Evolutionary conservation across 2,329 filamentous ascomycete species (phyloP), one percentile per base, ranked within the genome.

Genomic region (Sclerotinia subarctica): DNA sequence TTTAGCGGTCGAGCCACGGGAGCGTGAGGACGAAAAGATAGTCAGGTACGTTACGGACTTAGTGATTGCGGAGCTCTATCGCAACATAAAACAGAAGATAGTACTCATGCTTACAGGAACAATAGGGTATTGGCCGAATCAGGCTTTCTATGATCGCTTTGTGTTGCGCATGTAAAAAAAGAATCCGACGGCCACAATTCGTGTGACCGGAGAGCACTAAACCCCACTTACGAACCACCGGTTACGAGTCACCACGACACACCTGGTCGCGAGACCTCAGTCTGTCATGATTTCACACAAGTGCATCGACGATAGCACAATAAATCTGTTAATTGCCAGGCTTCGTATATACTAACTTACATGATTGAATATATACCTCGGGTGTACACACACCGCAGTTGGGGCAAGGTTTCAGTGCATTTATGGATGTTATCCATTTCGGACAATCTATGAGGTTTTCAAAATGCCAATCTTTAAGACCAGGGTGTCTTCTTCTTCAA

Each of bases 21-120:
- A 99, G 82, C 87, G 95, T 76, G 95, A 99, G 82, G 95, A 99
- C 78, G 95, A 99, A 82, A 98, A 98, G 85, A 98, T 99, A 84
- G 94, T 97, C 78, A 96, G 95, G 94, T 77, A 77, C 72, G 76
- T 77, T 67, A 71, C 49, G 35, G 46, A 21, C 21, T 51, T 32
- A n/a, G 35, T 58, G n/a, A 35, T 63, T 35, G 24, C 59, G 19
- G 26, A 68, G n/a, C 42, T 64, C 66, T 64, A n/a, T 24, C n/a
- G 10, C 29, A 51, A 47, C 26, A 35, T 29, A 21, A 42, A 44
- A 47, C n/a, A 52, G 66, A 56, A 54, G 47, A 21, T 70, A 71
- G 71, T n/a, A 73, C 69, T 72, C 64, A 70, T 74, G 68, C 72
- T 76, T 73, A 72, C 74, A 70, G 64, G 44, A 64, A 71, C 69